Base-by-base conservation (phyloP, 176 grass and related monocot species). In the Raddia distichophylla region DNA sequence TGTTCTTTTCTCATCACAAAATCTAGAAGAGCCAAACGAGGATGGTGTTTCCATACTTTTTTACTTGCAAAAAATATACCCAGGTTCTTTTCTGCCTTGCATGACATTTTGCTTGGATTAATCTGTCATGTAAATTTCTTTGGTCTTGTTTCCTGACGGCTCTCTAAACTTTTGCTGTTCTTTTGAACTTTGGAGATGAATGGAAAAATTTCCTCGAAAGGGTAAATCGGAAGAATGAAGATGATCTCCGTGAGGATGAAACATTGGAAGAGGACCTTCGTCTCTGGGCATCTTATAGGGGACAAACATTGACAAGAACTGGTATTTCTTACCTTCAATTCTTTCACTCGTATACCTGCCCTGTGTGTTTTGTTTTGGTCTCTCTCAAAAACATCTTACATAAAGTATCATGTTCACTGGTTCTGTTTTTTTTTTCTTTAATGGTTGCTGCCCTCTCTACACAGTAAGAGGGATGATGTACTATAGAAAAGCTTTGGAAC, bases 401-500 rank as follows among this genome's bases (percentile, higher is more conserved):
- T 2, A 58, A 82, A 59, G 4, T 53, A 54, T 22, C 7, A 45
- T 82, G 19, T 60, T 69, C 51, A 50, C 7, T 75, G 43, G 33
- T 47, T 77, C 46, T 37, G 7, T 64, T 66, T 44, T 44, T 82
- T 67, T 58, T 66, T 44, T 44, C 78, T 67, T 49, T 65, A 68
- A 42, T 15, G 3, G 10, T 67, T 56, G 45, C 64, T 84, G 17
- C 43, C 81, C 65, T 82, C 15, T 66, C 16, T 73, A 78, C 54
- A 86, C 82, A 99, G 96, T 99, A 43, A 91, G 96, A 90, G 96
- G 96, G 51, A 99, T 99, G 96, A 99, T 99, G 96, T 99, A 99
- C 84, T 99, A 95, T 81, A 87, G 96, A 77, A 90, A 95, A 90
- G 91, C 96, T 70, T 83, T 99, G 82, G 96, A 95, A 83, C 93